These are phyloP conservation scores for Cutaneotrichosporon cutaneum DNA, from an alignment of 1,284 basidiomycete species.

Conservation along the genomic window DNA sequence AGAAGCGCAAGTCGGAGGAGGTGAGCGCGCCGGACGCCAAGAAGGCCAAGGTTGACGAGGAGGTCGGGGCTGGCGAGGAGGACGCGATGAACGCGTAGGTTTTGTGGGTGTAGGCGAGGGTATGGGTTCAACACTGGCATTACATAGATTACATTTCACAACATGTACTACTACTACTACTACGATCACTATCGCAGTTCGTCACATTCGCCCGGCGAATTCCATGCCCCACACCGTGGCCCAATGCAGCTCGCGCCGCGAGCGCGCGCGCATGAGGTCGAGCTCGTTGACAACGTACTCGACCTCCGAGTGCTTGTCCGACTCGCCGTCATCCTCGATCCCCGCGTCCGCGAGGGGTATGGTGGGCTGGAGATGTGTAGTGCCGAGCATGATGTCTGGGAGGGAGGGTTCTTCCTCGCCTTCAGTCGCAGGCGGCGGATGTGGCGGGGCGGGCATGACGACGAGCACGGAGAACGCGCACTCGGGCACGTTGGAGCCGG, in stretches of 20 bases:
- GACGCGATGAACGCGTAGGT: slow-evolving; percentile 24
- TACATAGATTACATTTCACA: slow-evolving; percentile 10
- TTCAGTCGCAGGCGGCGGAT: not conserved
- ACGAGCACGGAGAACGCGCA: slow-evolving; percentile 19
- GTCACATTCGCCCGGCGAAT: slow-evolving; percentile 1
- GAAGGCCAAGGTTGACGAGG: slow-evolving; percentile 17
- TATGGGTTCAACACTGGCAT: not conserved
- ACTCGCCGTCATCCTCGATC: slow-evolving; percentile 1
- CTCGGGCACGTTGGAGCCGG: slow-evolving; percentile 2
- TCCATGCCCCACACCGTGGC: slow-evolving; percentile 10
- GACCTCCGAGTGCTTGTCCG: not conserved
- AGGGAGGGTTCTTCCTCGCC: slow-evolving; percentile 9
- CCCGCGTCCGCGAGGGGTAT: not conserved
- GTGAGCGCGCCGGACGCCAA: slow-evolving; percentile 13
- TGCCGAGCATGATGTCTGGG: slow-evolving; percentile 23
- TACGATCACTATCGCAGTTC: too few species aligned
- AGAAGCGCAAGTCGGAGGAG: slow-evolving; percentile 21
- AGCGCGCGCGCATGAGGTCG: slow-evolving; percentile 7
- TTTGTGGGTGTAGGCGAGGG: not conserved
- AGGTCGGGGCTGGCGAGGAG: slow-evolving; percentile 21
- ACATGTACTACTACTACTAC: slow-evolving; percentile 12
- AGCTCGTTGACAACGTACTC: slow-evolving; percentile 5
- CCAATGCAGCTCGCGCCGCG: not conserved
- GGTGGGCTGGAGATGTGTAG: slow-evolving; percentile 4
- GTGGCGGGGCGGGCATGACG: slow-evolving; percentile 13